Percentiles rank a stretch among this genome's conserved stretches.
Conservation (phyloP, 441 rosid genomes). For the Populus trichocarpa region DNA sequence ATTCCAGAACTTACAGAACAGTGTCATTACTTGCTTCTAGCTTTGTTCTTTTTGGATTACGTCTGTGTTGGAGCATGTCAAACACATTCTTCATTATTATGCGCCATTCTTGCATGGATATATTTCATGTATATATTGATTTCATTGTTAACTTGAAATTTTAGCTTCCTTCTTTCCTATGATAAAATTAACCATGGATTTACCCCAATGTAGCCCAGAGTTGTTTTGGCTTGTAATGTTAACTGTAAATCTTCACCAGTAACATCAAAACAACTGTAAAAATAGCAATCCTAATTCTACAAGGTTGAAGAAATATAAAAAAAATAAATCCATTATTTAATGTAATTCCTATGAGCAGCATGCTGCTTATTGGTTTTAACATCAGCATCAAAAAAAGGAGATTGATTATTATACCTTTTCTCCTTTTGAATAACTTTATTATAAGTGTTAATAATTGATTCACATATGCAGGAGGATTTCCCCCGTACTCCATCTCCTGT, state of each 20-base stretch:
- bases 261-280: too few species aligned
- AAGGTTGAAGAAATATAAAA: not conserved
- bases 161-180: not conserved
- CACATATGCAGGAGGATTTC: conserved; percentile 38
- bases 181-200: not conserved
- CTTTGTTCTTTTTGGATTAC: not conserved
- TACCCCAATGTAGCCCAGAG: not conserved
- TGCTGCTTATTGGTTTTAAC: not conserved
- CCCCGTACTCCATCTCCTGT: conserved; percentile 33
- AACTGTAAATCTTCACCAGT: not conserved
- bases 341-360: not conserved
- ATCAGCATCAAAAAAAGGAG: not conserved
- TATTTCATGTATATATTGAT: not conserved
- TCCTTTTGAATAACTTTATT: not conserved
- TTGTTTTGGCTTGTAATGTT: not conserved
- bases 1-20: conserved; percentile 2
- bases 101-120: not conserved
- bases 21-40: not conserved
- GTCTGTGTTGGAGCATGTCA: not conserved
- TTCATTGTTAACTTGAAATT: not conserved
- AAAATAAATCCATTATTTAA: not conserved
- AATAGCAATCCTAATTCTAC: not conserved
- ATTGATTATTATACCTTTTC: not conserved
- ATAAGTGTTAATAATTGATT: conserved; percentile 10
- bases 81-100: not conserved